Base-by-base conservation (phyloP, 2,329 filamentous ascomycete species). In the Fusarium succisae region DNA sequence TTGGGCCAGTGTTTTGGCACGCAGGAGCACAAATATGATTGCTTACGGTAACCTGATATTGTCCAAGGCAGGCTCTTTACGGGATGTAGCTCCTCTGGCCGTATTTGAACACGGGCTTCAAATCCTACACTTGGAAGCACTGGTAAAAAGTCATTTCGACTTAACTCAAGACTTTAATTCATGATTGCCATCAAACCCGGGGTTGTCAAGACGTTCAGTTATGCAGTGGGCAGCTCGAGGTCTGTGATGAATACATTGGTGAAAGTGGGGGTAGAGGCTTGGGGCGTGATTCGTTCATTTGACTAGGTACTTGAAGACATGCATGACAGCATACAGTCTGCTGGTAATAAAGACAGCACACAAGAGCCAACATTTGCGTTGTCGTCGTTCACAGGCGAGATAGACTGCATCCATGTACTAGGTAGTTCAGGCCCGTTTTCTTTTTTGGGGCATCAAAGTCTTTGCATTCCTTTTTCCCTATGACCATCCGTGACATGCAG, bases 401-500 rank as follows among this genome's bases (percentile, higher is more conserved):
- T 61, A 44, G 57, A 45, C 54, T 67, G 47, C 45, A 70, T 72
- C 51, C 50, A 39, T 67, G 45, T 64, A 35, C 14, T 35, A 30
- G 30, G 30, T 30, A 48, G 66, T 77, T 75, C 68, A 77, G 74
- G 72, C 74, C 72, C 73, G 44, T 76, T 71, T 74, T 70, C 66
- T 65, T 70, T 73, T 73, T 73, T 68, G 77, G 78, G 80, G 78
- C 78, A 79, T 82, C 78, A 80, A 77, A 81, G 76, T 80, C 75
- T 81, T 80, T 82, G 81, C 79, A 80, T 83, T 81, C 81, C 81
- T 82, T 86, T 82, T 86, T 85, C 84, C 84, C 82, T 84, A 82
- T 83, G 82, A 83, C 84, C 81, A 79, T 82, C 80, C 85, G 81
- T 84, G 83, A 84, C 81, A 85, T 86, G 84, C 81, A 85, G 82